Conservation (phyloP, 345 rosid species). For the Gossypium anomalum region DNA sequence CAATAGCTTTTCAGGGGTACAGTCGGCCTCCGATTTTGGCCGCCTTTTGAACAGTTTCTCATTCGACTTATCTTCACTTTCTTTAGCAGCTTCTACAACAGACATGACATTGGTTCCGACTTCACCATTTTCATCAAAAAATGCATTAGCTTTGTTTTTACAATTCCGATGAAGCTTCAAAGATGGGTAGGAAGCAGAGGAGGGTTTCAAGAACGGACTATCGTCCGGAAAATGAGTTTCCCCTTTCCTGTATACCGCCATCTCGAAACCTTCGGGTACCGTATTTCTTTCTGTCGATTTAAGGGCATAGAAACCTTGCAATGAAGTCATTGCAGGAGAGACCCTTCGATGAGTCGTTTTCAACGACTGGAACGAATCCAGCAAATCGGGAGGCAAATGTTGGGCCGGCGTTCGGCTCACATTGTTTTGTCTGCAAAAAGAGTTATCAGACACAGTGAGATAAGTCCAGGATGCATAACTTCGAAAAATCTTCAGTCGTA, state of each 20-base stretch:
- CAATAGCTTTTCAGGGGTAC: constrained; percentile 50
- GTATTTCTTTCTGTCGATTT: constrained; percentile 30
- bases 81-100: not conserved
- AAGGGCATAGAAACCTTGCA: constrained; percentile 72
- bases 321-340: constrained; percentile 73
- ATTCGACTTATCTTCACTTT: not conserved
- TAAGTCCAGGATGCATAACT: not conserved
- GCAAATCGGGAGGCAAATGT: constrained; percentile 28
- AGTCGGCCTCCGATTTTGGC: not conserved
- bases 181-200: constrained; percentile 33
- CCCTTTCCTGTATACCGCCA: constrained; percentile 41
- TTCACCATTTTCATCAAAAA: constrained; percentile 44
- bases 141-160: constrained; percentile 52
- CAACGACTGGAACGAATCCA: constrained; percentile 62
- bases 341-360: constrained; percentile 42
- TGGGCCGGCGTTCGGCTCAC: constrained; percentile 26
- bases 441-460: not conserved
- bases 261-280: constrained; percentile 46
- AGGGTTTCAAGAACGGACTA: constrained; percentile 28
- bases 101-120: constrained; percentile 12
- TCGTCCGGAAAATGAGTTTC: constrained; percentile 30
- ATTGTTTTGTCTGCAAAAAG: constrained; percentile 45
- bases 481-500: too few relatives aligned
- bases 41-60: not conserved
- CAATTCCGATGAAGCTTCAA: constrained; percentile 47